Conservation (phyloP, 78 protist genomes). For the Cavenderia fasciculata region DNA sequence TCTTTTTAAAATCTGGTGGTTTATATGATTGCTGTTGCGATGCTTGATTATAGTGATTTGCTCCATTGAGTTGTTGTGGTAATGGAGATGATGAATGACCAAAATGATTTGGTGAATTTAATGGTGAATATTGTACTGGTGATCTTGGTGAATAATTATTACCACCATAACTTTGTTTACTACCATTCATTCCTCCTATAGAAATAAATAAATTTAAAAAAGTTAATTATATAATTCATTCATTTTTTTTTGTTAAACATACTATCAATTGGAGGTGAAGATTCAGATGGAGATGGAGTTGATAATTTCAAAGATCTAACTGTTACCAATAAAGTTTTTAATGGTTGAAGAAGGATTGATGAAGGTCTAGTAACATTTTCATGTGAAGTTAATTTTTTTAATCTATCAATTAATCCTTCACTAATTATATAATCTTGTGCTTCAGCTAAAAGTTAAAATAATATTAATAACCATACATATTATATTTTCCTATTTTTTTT, state of each 20-base stretch:
- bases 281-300: not conserved
- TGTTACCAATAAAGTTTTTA: constrained; percentile 26
- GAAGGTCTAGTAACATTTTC: constrained; percentile 35
- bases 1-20: constrained; percentile 64
- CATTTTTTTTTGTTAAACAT: too few relatives aligned
- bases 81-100: not conserved
- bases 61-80: not conserved
- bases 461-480: not conserved
- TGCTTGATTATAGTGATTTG: not conserved
- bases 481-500: not conserved
- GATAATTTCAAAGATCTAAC: constrained; percentile 29
- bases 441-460: not conserved
- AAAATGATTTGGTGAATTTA: not conserved
- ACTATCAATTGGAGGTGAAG: too few relatives aligned
- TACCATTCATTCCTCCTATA: too few relatives aligned
- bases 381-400: constrained; percentile 62
- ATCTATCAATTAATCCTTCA: constrained; percentile 53
- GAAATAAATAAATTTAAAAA: too few relatives aligned
- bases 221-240: too few relatives aligned
- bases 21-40: not conserved
- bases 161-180: too few relatives aligned
- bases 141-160: too few relatives aligned
- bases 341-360: constrained; percentile 48
- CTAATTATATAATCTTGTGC: constrained; percentile 19
- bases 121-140: constrained; percentile 5